Percentiles rank a stretch among this genome's conserved stretches.
These are phyloP conservation scores for Amoebophrya sp. DNA, from an alignment of 169 alveolate species.

Conservation along the genomic window DNA sequence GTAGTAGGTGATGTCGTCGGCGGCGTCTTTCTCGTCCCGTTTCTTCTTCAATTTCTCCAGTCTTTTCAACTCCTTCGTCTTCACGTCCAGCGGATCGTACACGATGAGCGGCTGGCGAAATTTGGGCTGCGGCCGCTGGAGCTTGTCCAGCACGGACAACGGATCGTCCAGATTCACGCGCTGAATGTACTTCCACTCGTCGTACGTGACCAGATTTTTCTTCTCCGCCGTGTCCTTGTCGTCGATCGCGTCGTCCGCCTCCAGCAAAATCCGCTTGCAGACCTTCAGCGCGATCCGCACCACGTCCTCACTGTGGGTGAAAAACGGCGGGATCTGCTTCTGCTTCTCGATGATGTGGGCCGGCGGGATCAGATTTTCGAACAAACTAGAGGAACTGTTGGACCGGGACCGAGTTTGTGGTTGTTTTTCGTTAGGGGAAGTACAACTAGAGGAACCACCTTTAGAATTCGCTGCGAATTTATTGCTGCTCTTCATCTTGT, in stretches of 20 bases:
- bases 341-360: no score
- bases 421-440: no score
- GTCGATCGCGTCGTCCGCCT: not conserved
- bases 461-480: no score
- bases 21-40: not conserved
- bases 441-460: no score
- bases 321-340: not conserved
- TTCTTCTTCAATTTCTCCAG: not conserved
- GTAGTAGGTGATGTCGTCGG: not conserved
- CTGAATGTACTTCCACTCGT: not conserved
- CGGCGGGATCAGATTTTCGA: no score
- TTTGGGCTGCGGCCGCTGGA: not conserved
- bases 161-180: conserved; percentile 7
- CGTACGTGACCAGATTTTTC: not conserved
- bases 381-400: no score
- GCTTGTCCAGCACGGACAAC: not conserved
- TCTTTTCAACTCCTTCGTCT: not conserved
- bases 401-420: no score
- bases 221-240: not conserved
- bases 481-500: not conserved
- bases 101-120: no score
- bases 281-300: not conserved
- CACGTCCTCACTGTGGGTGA: not conserved
- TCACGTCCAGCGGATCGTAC: not conserved
- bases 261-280: not conserved